Conservation (phyloP, 352 stramenopile species). For the Saprolegnia parasitica region DNA sequence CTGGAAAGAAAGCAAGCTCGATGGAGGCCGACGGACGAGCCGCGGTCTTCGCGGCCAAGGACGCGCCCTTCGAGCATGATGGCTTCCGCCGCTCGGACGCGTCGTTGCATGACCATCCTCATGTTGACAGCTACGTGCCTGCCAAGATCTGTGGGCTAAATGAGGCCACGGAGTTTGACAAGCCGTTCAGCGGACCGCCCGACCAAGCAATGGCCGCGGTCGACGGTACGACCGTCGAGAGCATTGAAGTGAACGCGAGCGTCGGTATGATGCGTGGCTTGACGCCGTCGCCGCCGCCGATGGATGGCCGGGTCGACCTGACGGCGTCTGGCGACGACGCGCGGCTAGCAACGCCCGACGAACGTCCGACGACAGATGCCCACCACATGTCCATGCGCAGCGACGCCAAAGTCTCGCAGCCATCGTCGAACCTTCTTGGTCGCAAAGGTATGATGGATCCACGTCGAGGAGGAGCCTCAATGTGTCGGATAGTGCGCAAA, state of each 20-base stretch:
- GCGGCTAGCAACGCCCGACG: too few species aligned
- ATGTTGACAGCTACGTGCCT: too few species aligned
- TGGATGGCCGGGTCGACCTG: neutral
- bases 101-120: neutral
- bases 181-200: neutral
- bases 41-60: neutral
- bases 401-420: slow-evolving; percentile 10
- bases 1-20: neutral
- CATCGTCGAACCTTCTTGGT: slow-evolving; percentile 7
- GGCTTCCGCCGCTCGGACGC: neutral
- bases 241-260: neutral
- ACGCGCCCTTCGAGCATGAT: neutral
- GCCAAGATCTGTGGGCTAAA: too few species aligned
- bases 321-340: neutral
- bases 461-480: neutral
- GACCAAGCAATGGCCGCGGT: neutral
- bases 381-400: neutral
- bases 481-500: slow-evolving; percentile 6
- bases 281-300: neutral
- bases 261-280: neutral
- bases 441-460: neutral
- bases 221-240: neutral
- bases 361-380: neutral
- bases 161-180: neutral
- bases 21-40: neutral